A percentile compares a stretch with the other conserved stretches of the same genome.
Conservation (phyloP, 1,139 yeast species). For the Geotrichum cucujoidarum region DNA sequence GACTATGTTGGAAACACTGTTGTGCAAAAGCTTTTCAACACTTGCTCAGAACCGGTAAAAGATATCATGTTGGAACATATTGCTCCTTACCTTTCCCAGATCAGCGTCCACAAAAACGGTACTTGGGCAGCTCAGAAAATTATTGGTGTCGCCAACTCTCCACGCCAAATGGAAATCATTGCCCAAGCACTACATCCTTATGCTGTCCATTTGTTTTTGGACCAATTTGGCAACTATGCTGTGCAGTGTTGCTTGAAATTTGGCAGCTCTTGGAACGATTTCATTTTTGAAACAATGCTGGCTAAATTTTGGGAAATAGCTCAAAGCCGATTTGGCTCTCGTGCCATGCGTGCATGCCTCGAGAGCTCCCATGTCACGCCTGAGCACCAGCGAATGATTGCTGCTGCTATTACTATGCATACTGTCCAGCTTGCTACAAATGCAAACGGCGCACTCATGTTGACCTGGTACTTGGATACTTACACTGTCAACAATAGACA, state of each 20-base stretch:
- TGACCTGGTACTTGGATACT: constrained; percentile 94
- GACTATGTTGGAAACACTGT: constrained; percentile 95
- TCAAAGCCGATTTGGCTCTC: constrained; percentile 87
- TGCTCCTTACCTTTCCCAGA: constrained; percentile 77
- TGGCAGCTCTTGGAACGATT: constrained; percentile 83
- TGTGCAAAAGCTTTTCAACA: constrained; percentile 81
- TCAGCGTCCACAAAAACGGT: constrained; percentile 95
- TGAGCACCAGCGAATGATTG: constrained; percentile 70
- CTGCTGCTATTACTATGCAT: constrained; percentile 72
- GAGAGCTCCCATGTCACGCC: constrained; percentile 64
- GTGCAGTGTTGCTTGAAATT: constrained; percentile 90
- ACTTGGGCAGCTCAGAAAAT: constrained; percentile 99
- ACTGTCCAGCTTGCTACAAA: constrained; percentile 78
- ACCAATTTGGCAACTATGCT: constrained; percentile 95
- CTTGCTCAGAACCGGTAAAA: constrained; percentile 65
- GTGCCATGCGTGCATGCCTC: constrained; percentile 89
- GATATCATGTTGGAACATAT: constrained; percentile 77
- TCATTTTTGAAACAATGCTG: constrained; percentile 78
- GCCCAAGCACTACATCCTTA: constrained; percentile 72
- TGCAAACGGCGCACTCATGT: constrained; percentile 79
- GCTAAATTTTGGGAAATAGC: constrained; percentile 78
- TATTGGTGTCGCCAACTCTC: constrained; percentile 65
- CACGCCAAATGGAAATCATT: constrained; percentile 66
- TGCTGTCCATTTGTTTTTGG: constrained; percentile 80
- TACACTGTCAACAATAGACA: constrained; percentile 61